Base-by-base conservation (phyloP, 352 stramenopile genomes). In the Phytophthora cactorum region DNA sequence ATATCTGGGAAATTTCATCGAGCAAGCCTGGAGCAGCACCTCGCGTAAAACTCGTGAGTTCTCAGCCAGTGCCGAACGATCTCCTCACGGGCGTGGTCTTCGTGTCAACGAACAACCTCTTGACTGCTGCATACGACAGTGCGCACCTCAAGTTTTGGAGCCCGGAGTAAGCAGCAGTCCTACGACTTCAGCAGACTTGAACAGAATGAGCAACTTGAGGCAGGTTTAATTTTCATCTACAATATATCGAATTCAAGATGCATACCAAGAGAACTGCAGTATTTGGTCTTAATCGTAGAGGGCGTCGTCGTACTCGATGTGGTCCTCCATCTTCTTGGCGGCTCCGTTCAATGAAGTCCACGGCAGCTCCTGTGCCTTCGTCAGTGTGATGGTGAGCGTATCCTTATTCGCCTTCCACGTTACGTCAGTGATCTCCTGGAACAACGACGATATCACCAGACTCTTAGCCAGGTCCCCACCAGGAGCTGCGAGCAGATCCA, bases 261-360 rank as follows among this genome's bases (percentile, higher is more conserved):
- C 22, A 22, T 22, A 22, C 22, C 22, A 22, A 22, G 22, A n/a
- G 11, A 11, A n/a, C 10, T n/a, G 11, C 11, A 22, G 34, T 25
- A 36, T 47, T 69, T 27, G 29, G 22, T 38, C 54, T 77, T 79
- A 93, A 29, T 93, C 86, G 58, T 86, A 96, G 31, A 96, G 61
- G 58, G 83, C 89, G 22, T 89, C 78, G 53, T 96, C 86, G 73
- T 96, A 96, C 58, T 93, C 76, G 47, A 96, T 92, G 75, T 96
- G 86, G 15, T 91, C 79, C 57, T 93, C 85, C 63, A 96, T 72
- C 43, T 90, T 89, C 69, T 90, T 94, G 14, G 85, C 83, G 1
- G 88, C 88, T 55, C 79, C 85, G 49, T 96, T 96, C 27, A 96
- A 79, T 39, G 88, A 96, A 43, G 62, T 90, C 88, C 88, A 96